phyloP scores from a whole-genome alignment of 345 rosid species.

The Heritiera littoralis region DNA sequence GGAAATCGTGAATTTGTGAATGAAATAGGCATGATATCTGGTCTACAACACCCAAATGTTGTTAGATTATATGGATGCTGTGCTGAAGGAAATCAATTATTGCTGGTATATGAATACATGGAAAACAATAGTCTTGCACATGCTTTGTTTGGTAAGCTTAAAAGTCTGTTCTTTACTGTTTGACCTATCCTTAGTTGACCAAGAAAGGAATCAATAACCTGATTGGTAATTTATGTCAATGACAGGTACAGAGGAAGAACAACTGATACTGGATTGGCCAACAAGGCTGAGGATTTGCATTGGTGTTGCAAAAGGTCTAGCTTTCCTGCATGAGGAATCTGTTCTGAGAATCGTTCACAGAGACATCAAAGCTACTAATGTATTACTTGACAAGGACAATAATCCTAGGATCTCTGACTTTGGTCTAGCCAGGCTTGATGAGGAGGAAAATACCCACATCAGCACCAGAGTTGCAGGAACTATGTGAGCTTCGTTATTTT shows the following conservation, averaged over 20 bases:
- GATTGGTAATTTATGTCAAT: background rate
- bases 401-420: constrained; percentile 72
- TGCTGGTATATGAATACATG: constrained; percentile 71
- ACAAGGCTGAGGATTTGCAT: constrained; percentile 62
- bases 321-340: constrained; percentile 70
- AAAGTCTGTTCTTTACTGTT: background rate
- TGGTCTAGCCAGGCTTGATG: constrained; percentile 67
- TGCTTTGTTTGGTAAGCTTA: constrained; percentile 56
- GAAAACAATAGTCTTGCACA: constrained; percentile 70
- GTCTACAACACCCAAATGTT: constrained; percentile 59
- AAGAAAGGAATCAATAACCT: background rate
- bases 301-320: constrained; percentile 66
- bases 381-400: constrained; percentile 57
- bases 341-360: constrained; percentile 66
- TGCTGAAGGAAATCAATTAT: constrained; percentile 56
- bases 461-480: constrained; percentile 74
- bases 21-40: constrained; percentile 67
- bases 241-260: constrained; percentile 40
- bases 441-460: constrained; percentile 66
- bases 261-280: constrained; percentile 58
- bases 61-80: constrained; percentile 77
- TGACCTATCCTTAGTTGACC: background rate
- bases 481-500: constrained; percentile 39
- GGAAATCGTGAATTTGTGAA: constrained; percentile 68
- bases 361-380: constrained; percentile 72